Conservation (phyloP, 202 grass and related monocot species). For the Brachypodium distachyon region DNA sequence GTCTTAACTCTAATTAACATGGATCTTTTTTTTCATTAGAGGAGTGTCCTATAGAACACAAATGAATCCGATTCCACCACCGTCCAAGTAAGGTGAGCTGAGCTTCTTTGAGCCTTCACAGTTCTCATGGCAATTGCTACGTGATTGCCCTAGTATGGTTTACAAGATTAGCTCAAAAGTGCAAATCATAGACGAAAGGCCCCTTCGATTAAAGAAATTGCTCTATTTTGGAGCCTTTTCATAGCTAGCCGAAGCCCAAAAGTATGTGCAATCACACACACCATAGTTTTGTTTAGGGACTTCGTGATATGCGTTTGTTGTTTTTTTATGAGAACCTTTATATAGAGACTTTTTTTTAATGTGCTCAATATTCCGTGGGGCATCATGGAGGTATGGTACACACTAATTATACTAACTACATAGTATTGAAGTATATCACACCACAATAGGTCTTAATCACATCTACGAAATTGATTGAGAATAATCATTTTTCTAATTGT, state of each 20-base stretch:
- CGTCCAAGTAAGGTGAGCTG: neutral
- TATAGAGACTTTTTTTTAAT: neutral
- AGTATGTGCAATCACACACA: conserved; percentile 9
- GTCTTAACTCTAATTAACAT: neutral
- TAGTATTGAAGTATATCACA: neutral
- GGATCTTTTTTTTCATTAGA: too few species aligned
- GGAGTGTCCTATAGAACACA: too few species aligned
- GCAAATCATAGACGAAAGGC: conserved; percentile 19
- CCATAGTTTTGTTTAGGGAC: conserved; percentile 21
- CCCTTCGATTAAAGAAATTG: neutral
- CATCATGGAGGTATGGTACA: conserved; percentile 14
- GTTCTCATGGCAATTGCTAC: conserved; percentile 32
- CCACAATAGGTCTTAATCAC: neutral
- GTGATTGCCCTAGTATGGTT: conserved; percentile 28
- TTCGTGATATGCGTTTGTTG: conserved; percentile 29
- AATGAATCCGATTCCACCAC: neutral
- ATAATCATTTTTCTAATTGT: neutral
- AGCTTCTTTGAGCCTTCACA: conserved; percentile 24
- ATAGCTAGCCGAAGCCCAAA: neutral
- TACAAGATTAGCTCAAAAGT: conserved; percentile 33
- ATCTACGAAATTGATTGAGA: neutral
- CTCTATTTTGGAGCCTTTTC: conserved; percentile 18
- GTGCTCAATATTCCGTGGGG: conserved; percentile 34
- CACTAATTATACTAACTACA: conserved; percentile 8
- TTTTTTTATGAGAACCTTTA: conserved; percentile 40